These are phyloP conservation scores for Peronospora destructor DNA, from an alignment of 352 stramenopile species.

Conservation along the genomic window DNA sequence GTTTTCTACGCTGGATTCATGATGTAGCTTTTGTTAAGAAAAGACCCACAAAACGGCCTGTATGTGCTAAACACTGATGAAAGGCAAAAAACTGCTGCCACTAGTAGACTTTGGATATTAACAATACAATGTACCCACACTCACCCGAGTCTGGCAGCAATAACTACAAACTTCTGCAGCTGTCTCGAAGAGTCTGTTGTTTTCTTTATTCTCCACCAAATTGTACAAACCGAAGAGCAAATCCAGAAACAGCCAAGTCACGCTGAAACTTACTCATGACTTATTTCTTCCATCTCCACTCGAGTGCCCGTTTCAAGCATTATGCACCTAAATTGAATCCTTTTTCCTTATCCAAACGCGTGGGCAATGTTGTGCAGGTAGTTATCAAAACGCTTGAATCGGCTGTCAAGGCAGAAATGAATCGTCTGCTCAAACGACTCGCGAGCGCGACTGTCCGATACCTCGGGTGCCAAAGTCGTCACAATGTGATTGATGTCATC, in stretches of 20 bases:
- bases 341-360: constrained; percentile 23
- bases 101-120: constrained; percentile 24
- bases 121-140: constrained; percentile 19
- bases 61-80: too few relatives aligned
- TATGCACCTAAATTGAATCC: constrained; percentile 7
- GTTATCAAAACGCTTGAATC: constrained; percentile 87
- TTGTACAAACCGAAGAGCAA: constrained; percentile 9
- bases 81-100: too few relatives aligned
- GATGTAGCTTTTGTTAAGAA: too few relatives aligned
- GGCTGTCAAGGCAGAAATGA: constrained; percentile 74
- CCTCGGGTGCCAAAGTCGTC: constrained; percentile 59
- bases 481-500: constrained; percentile 86
- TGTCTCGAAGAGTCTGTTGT: constrained; percentile 12
- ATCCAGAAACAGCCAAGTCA: constrained; percentile 3
- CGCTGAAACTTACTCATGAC: constrained; percentile 13
- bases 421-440: constrained; percentile 74
- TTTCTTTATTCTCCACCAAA: constrained; percentile 15
- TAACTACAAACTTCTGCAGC: constrained; percentile 13
- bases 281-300: constrained; percentile 23
- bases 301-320: constrained; percentile 10
- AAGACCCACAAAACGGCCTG: too few relatives aligned
- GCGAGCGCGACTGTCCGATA: constrained; percentile 55
- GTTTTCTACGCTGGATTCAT: too few relatives aligned
- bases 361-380: constrained; percentile 64
- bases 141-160: constrained; percentile 16